These are phyloP conservation scores for Wickerhamomyces rabaulensis DNA, from an alignment of 805 yeast genomes.

Conservation along the genomic window DNA sequence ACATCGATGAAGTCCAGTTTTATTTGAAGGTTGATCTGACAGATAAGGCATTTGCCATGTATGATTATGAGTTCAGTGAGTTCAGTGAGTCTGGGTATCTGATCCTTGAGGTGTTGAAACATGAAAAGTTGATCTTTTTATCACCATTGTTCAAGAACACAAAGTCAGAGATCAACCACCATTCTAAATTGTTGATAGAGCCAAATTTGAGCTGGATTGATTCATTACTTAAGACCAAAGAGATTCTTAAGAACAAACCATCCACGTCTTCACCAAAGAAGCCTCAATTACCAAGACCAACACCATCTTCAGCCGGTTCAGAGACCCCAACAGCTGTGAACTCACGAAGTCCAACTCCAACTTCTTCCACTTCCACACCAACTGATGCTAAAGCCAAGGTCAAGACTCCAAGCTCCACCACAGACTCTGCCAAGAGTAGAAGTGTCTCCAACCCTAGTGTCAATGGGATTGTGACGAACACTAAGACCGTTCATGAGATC, in stretches of 20 bases:
- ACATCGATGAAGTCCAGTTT: slow-evolving; percentile 14
- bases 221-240: slow-evolving; percentile 61
- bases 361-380: slow-evolving; percentile 4
- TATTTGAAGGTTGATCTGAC: slow-evolving; percentile 38
- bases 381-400: not conserved
- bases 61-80: slow-evolving; percentile 74
- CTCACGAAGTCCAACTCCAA: slow-evolving; percentile 1
- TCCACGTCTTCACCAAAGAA: slow-evolving; percentile 1
- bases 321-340: slow-evolving; percentile 5
- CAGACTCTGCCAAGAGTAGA: slow-evolving; percentile 3
- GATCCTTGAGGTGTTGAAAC: slow-evolving; percentile 54
- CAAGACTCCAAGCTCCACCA: slow-evolving; percentile 1
- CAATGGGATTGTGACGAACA: slow-evolving; percentile 6
- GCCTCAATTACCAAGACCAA: not conserved
- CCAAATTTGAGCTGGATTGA: slow-evolving; percentile 60
- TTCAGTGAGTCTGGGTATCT: slow-evolving; percentile 52
- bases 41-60: slow-evolving; percentile 60
- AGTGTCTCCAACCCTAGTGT: slow-evolving; percentile 1
- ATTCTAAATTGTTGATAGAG: slow-evolving; percentile 30
- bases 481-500: slow-evolving; percentile 11
- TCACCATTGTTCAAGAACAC: slow-evolving; percentile 29
- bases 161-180: slow-evolving; percentile 7
- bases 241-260: slow-evolving; percentile 34
- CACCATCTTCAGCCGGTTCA: slow-evolving; percentile 5
- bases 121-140: slow-evolving; percentile 54